Base-by-base conservation (phyloP, 2,329 filamentous ascomycete species). In the Cercospora beticola region DNA sequence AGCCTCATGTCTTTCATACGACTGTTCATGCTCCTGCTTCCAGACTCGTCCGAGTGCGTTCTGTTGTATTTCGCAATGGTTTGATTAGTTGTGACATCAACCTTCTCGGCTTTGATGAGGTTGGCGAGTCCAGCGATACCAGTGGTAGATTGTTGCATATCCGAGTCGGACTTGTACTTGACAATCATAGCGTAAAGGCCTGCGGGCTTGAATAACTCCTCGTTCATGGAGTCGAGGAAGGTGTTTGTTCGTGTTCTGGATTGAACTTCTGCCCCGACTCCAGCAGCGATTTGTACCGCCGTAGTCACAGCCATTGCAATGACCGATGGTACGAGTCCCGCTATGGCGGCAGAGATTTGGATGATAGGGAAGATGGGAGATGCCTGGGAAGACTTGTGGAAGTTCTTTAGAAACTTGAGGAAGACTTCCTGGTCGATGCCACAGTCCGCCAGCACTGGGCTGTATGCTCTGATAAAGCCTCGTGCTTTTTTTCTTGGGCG, bases 151-250 rank as follows among this genome's bases (percentile, higher is more conserved):
- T 67, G 46, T 30, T 68, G 61, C 43, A 73, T 58, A 14, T 74
- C 72, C 3, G 65, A 67, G 6, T 76, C 71, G 0, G 75, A 54
- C 36, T 77, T 78, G 69, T 77, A 78, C 46, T 75, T 76, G 60
- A 89, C 83, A 43, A 90, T 80, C 21, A 86, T 78, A 68, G 82
- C 84, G 76, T 84, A 86, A 0, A 89, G 80, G 0, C 87, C 87
- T 1, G 82, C 82, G 0, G 87, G 87, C 58, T 81, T 82, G 75
- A 89, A 90, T 68, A 87, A 83, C 3, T 85, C 80, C 8, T 83
- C 79, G 72, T 89, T 89, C 72, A 87, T 81, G 40, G 80, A 77
- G 71, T 88, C 83, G 16, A 90, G 81, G 73, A 87, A 89, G 0
- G 75, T 78, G 72, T 88, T 88, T 0, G 84, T 82, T 52, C 81